phyloP scores from a whole-genome alignment of 2,329 filamentous ascomycete species.

The Nothophoma quercina region DNA sequence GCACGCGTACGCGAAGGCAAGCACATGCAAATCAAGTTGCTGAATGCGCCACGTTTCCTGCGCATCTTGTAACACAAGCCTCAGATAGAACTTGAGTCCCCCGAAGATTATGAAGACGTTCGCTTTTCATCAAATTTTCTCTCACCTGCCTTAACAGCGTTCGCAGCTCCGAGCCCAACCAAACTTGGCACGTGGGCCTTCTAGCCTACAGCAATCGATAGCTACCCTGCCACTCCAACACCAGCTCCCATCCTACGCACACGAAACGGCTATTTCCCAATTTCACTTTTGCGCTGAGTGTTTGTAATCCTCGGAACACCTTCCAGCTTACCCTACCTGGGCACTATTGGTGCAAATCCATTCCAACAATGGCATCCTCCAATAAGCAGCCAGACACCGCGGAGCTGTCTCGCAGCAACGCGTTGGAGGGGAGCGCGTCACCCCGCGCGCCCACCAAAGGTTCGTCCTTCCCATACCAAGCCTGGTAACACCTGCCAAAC shows the following conservation, averaged over 20 bases:
- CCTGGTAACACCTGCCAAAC: constrained; percentile 5
- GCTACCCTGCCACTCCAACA: constrained; percentile 20
- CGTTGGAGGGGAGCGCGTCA: constrained; percentile 37
- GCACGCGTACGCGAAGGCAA: constrained; percentile 10
- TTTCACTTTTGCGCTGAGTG: constrained; percentile 8
- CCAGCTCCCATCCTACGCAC: constrained; percentile 11
- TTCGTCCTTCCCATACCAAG: constrained; percentile 31
- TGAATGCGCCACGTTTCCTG: constrained; percentile 5
- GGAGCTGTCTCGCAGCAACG: constrained; percentile 22
- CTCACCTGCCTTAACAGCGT: constrained; percentile 14
- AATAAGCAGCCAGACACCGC: constrained; percentile 34
- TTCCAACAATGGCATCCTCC: constrained; percentile 34
- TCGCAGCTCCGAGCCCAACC: constrained; percentile 31
- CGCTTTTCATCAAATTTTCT: constrained; percentile 1
- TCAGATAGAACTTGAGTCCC: neutral
- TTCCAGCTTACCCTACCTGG: constrained; percentile 9
- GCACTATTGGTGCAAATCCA: constrained; percentile 3
- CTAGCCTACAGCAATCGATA: constrained; percentile 28
- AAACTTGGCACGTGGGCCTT: constrained; percentile 42
- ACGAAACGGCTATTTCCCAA: constrained; percentile 4
- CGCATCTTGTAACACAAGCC: neutral
- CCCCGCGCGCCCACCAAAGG: constrained; percentile 40
- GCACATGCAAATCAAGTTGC: constrained; percentile 12
- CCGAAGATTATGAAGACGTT: neutral
- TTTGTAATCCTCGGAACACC: constrained; percentile 6